phyloP scores from a whole-genome alignment of 2,329 filamentous ascomycete species.

The Epichloe hybrida region DNA sequence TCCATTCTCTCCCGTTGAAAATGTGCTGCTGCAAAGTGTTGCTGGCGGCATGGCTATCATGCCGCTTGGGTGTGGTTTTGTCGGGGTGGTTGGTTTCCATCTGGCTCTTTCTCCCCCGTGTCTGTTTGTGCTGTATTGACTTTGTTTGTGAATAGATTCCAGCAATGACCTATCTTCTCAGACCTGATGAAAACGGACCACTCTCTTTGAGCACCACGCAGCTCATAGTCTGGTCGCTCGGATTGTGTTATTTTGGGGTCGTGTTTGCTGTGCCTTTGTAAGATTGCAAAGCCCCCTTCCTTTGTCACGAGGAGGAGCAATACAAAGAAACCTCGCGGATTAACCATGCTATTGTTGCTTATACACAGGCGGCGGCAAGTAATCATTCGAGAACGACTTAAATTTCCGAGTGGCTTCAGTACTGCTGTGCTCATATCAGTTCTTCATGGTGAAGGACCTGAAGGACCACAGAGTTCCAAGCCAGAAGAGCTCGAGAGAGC shows the following conservation, averaged over 20 bases:
- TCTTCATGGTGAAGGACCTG: conserved; percentile 52
- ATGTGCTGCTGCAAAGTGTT: conserved; percentile 91
- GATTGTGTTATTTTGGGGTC: conserved; percentile 91
- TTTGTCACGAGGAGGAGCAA: background rate
- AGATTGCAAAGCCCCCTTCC: conserved; percentile 10
- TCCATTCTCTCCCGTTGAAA: conserved; percentile 89
- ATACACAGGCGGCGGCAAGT: conserved; percentile 60
- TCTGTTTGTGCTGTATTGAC: conserved; percentile 3
- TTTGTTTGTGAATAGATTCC: conserved; percentile 43
- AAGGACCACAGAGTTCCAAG: conserved; percentile 20
- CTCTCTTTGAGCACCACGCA: conserved; percentile 60
- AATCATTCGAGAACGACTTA: conserved; percentile 81
- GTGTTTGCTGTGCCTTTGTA: conserved; percentile 85
- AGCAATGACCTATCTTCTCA: conserved; percentile 76
- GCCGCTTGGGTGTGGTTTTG: conserved; percentile 90
- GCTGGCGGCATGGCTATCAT: conserved; percentile 93
- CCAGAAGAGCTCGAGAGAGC: conserved; percentile 22
- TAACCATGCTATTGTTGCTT: background rate
- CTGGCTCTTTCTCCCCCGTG: background rate
- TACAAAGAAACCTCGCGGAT: too few species aligned
- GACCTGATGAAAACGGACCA: conserved; percentile 64
- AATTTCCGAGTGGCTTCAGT: conserved; percentile 90
- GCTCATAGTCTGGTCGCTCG: conserved; percentile 79
- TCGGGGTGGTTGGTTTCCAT: conserved; percentile 54
- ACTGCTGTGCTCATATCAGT: conserved; percentile 89